Base-by-base conservation (phyloP, 2,329 filamentous ascomycete genomes). In the Claviceps quebecensis region DNA sequence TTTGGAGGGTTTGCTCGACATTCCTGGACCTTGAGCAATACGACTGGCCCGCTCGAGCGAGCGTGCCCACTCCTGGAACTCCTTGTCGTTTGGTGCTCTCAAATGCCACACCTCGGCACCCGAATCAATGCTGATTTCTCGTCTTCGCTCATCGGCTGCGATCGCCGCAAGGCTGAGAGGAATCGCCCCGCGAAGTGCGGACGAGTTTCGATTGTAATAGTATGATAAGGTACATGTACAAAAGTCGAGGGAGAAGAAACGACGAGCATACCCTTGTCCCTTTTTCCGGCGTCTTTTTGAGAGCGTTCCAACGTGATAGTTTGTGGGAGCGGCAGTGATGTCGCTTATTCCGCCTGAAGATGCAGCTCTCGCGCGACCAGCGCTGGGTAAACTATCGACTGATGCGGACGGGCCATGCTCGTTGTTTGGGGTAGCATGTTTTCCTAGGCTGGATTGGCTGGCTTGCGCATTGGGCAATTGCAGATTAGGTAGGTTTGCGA, bases 101-200 rank as follows among this genome's bases (percentile, higher is more conserved):
- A 98, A 73, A 69, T 97, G 93, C 93, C 93, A 98, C 26, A 98
- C 82, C 67, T 98, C 93, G 2, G 93, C 90, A 1, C 93, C 93
- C 0, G 93, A 97, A 65, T 98, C 93, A 52, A 98, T 93, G 43
- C 86, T 95, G 50, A 98, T 95, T 66, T 97, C 91, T 56, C 89
- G 80, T 39, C 86, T 81, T 61, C 86, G 81, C 65, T 93, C 87
- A 63, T 95, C 90, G 7, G 88, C 88, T 3, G 90, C 87, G 53
- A 98, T 86, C 4, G 88, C 93, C 16, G 93, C 93, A 49, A 98
- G 71, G 26, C 88, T 93, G 8, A 98, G 75, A 0, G 93, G 93
- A 49, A 98, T 93, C 7, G 93, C 89, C 17, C 93, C 93, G 54
- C 93, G 81, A 44, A 98, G 73, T 1, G 91, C 89, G 5, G 91